These are phyloP conservation scores for Bondarzewia mesenterica DNA, from an alignment of 1,284 basidiomycete species.

Conservation along the genomic window DNA sequence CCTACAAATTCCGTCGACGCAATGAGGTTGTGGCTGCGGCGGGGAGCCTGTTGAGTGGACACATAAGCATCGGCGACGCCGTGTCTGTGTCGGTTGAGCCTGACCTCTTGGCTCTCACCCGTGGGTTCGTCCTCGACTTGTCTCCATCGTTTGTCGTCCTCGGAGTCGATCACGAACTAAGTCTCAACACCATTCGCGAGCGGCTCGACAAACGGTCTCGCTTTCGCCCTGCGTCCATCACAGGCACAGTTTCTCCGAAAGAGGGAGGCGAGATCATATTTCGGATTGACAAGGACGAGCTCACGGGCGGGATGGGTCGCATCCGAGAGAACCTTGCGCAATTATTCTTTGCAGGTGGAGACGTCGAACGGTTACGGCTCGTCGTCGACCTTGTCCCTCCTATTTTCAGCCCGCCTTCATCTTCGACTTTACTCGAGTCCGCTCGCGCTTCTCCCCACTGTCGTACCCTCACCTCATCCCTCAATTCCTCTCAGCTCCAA, in stretches of 20 bases:
- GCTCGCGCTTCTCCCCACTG: constrained; percentile 8
- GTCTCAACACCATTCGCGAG: constrained; percentile 40
- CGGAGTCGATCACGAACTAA: constrained; percentile 78
- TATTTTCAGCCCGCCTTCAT: constrained; percentile 35
- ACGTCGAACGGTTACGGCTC: constrained; percentile 54
- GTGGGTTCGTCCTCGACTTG: constrained; percentile 79
- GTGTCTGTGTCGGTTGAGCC: constrained; percentile 84
- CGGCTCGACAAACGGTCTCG: constrained; percentile 25
- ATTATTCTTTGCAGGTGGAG: constrained; percentile 77
- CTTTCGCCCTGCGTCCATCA: constrained; percentile 7
- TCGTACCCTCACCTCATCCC: constrained; percentile 13
- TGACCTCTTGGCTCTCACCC: constrained; percentile 71
- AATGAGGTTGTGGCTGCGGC: constrained; percentile 12
- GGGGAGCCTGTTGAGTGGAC: constrained; percentile 59
- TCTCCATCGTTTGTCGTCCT: constrained; percentile 59
- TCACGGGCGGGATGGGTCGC: constrained; percentile 79
- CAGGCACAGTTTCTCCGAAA: constrained; percentile 1
- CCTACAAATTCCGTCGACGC: constrained; percentile 56
- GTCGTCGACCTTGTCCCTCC: constrained; percentile 81
- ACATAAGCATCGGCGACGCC: constrained; percentile 75
- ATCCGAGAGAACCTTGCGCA: constrained; percentile 88
- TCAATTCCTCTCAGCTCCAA: constrained; percentile 72
- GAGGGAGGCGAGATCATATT: constrained; percentile 41
- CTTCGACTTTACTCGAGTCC: constrained; percentile 10
- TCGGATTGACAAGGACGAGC: constrained; percentile 91